A percentile compares a stretch with the other conserved stretches of the same genome.
Conservation (phyloP, 139 green algal species). For the Yamagishiella unicocca region DNA sequence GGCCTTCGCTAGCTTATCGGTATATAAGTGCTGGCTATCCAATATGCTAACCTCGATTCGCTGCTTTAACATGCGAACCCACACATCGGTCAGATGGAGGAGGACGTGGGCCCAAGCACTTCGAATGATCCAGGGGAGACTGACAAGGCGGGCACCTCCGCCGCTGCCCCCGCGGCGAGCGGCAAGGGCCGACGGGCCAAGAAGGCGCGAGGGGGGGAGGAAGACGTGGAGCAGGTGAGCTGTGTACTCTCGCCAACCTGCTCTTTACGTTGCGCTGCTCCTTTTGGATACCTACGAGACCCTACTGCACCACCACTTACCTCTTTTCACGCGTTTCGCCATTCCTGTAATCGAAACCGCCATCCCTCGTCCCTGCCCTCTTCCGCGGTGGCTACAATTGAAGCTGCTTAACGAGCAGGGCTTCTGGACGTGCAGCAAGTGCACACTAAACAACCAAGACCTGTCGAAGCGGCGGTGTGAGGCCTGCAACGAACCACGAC, state of each 20-base stretch:
- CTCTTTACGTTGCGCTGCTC: no score
- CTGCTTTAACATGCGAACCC: background rate
- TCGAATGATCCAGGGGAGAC: background rate
- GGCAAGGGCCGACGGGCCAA: slow-evolving; percentile 21
- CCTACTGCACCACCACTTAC: no score
- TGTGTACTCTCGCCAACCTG: no score
- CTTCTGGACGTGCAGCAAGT: slow-evolving; percentile 74
- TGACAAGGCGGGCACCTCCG: background rate
- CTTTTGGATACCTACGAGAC: no score
- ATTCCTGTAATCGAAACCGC: background rate
- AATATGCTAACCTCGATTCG: background rate
- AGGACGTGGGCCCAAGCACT: background rate
- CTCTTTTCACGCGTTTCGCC: background rate
- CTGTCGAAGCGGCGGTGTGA: slow-evolving; percentile 58
- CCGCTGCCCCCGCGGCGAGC: background rate
- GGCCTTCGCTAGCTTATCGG: background rate
- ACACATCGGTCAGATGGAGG: slow-evolving; percentile 1
- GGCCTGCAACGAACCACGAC: no score
- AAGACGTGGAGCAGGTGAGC: slow-evolving; percentile 5
- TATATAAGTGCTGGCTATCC: no score
- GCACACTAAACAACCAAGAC: slow-evolving; percentile 77
- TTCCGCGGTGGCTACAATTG: no score
- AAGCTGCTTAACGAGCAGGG: slow-evolving; percentile 48
- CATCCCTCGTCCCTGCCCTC: no score
- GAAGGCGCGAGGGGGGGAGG: slow-evolving; percentile 32